Percentiles rank a stretch among this genome's conserved stretches.
phyloP scores from a whole-genome alignment of 2,329 filamentous ascomycete species.

The Alternaria gansuensis region DNA sequence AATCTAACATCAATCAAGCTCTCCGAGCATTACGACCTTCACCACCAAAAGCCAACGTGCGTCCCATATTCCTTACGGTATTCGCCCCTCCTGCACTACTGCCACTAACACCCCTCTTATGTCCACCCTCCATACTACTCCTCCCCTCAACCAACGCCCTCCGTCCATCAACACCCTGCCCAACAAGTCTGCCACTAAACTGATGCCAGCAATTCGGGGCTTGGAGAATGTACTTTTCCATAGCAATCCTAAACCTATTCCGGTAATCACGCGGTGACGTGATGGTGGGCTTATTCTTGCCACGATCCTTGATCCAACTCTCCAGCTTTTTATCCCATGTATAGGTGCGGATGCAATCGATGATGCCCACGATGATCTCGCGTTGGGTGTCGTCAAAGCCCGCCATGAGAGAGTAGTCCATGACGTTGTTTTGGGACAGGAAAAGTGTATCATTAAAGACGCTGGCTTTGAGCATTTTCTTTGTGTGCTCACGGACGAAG shows the following conservation, averaged over 20 bases:
- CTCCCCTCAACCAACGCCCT: constrained; percentile 25
- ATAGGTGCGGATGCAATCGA: constrained; percentile 95
- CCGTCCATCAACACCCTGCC: constrained; percentile 29
- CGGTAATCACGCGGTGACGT: constrained; percentile 98
- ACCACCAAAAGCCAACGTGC: constrained; percentile 1
- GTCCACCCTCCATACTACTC: constrained; percentile 18
- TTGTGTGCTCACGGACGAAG: constrained; percentile 94
- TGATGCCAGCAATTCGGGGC: constrained; percentile 80
- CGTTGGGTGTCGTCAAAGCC: constrained; percentile 90
- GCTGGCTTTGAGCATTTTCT: constrained; percentile 87
- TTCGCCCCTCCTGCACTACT: constrained; percentile 21
- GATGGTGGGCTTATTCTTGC: constrained; percentile 87
- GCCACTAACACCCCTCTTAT: constrained; percentile 30
- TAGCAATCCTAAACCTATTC: constrained; percentile 91
- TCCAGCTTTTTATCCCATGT: constrained; percentile 99
- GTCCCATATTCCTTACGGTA: constrained; percentile 18
- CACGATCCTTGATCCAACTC: constrained; percentile 98
- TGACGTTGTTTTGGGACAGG: constrained; percentile 92
- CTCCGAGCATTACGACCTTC: constrained; percentile 4
- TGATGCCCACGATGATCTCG: constrained; percentile 95
- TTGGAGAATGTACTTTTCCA: constrained; percentile 86
- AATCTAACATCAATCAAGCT: neutral
- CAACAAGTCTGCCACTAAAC: constrained; percentile 56
- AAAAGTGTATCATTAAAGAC: constrained; percentile 99
- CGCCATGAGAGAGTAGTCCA: constrained; percentile 99